Evolutionary conservation across 2,329 filamentous ascomycete genomes (phyloP).

Genomic region (Pseudogymnoascus sp.): DNA sequence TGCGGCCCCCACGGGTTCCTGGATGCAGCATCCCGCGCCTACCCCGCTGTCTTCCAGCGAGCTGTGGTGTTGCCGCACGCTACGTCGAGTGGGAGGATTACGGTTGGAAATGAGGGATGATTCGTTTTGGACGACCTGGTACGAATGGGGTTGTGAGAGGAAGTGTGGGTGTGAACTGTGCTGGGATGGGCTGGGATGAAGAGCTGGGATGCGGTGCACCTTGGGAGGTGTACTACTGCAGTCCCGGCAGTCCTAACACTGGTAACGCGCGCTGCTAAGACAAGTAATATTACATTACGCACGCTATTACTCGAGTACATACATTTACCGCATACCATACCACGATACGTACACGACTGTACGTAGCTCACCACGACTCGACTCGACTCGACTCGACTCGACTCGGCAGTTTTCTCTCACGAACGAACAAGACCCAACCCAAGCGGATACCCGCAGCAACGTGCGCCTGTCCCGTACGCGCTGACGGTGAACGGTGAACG

Average conservation of each 20-base stretch:
- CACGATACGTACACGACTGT: too few species aligned
- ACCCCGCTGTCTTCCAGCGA: neutral
- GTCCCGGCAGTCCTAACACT: neutral
- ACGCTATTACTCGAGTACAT: neutral
- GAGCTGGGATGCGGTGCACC: neutral
- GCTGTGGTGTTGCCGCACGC: neutral
- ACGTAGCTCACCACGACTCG: too few species aligned
- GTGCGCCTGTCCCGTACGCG: too few species aligned
- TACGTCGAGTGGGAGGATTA: neutral
- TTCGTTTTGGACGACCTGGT: neutral
- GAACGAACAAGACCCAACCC: too few species aligned
- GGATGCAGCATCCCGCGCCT: neutral
- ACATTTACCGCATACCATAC: neutral
- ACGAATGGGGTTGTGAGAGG: neutral
- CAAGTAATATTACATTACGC: neutral
- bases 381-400: too few species aligned
- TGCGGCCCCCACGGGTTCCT: neutral
- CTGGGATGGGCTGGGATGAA: neutral
- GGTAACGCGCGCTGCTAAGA: neutral
- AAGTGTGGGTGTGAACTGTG: neutral
- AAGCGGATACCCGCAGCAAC: neutral
- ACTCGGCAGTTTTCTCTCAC: too few species aligned
- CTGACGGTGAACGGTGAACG: too few species aligned
- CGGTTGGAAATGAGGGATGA: neutral
- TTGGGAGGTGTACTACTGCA: slow-evolving; percentile 1